Base-by-base conservation (phyloP, 2,329 filamentous ascomycete species). In the Chaetoscypha palmicola region DNA sequence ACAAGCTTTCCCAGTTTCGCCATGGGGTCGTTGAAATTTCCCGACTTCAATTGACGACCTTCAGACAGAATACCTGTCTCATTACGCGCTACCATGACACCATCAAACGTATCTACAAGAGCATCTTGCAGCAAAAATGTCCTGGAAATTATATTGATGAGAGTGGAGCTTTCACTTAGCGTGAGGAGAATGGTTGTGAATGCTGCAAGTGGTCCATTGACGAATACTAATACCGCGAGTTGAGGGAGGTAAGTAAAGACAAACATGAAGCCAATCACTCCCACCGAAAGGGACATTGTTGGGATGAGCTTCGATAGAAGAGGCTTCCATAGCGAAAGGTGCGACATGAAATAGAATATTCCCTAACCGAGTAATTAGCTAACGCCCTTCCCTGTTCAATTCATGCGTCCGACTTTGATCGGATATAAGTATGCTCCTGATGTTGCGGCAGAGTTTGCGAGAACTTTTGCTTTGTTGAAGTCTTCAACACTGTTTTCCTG, bases 401-500 rank as follows among this genome's bases (percentile, higher is more conserved):
- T 28, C 14, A 21, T 23, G 5, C 34, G 16, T 41, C 48, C 23
- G 61, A 75, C 73, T 70, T 76, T 89, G 65, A 96, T 73, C 20
- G 91, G 91, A 65, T 95, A 96, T 51, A 94, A 65, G 61, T 92
- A 95, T 19, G 89, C 79, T 38, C 80, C 78, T 51, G 88, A 94
- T 56, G 73, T 78, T 40, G 81, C 77, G 23, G 87, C 86, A 58
- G 87, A 79, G 31, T 73, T 66, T 32, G 86, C 72, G 28, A 89
- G 69, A 12, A 65, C 65, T 53, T 71, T 78, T 43, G 85, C 76
- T 51, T 81, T 79, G 48, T 77, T 72, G 45, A 81, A 81, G 60
- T 96, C 90, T 53, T 90, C 81, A 51, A 77, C 70, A 33, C 77
- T 80, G 50, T 31, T 23, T n/a, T 48, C 41, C 45, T 38, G 12